A percentile compares a stretch with the other conserved stretches of the same genome.
phyloP scores from a whole-genome alignment of 352 stramenopile genomes.

The Globisporangium recalcitrans region DNA sequence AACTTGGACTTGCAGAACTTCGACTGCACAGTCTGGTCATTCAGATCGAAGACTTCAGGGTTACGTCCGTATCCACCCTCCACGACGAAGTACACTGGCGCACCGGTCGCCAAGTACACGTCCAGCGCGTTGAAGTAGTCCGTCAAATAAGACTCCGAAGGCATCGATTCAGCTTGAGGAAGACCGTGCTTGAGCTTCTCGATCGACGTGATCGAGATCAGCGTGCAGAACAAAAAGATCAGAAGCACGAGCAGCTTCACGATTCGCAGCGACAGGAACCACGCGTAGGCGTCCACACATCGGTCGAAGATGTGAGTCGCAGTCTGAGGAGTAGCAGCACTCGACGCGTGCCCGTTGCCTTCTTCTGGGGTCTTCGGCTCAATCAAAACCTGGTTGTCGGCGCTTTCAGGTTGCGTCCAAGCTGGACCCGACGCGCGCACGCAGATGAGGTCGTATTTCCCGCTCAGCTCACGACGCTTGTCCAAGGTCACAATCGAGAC shows the following conservation, averaged over 20 bases:
- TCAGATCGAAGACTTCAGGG: constrained; percentile 38
- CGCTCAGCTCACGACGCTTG: constrained; percentile 52
- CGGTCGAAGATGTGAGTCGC: constrained; percentile 27
- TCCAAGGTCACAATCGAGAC: constrained; percentile 56
- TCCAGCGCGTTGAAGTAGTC: constrained; percentile 59
- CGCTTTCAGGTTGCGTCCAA: constrained; percentile 1
- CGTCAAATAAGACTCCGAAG: constrained; percentile 63
- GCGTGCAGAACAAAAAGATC: constrained; percentile 36
- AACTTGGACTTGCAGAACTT: constrained; percentile 61
- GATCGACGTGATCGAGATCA: constrained; percentile 51
- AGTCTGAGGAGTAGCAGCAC: neutral
- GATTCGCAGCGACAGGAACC: constrained; percentile 35
- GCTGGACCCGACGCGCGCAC: constrained; percentile 7
- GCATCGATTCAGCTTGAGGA: constrained; percentile 56
- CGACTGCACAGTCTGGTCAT: constrained; percentile 33
- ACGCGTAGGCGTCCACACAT: constrained; percentile 42
- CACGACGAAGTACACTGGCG: constrained; percentile 62
- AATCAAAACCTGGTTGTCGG: constrained; percentile 9
- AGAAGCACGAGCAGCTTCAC: constrained; percentile 51
- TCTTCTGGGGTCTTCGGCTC: constrained; percentile 26
- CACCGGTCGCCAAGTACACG: constrained; percentile 44
- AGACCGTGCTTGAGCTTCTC: constrained; percentile 51
- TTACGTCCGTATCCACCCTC: constrained; percentile 49
- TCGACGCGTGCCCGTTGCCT: neutral
- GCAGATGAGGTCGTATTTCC: constrained; percentile 51